phyloP scores from a whole-genome alignment of 768 basidiomycete genomes.

The Mycena metata region DNA sequence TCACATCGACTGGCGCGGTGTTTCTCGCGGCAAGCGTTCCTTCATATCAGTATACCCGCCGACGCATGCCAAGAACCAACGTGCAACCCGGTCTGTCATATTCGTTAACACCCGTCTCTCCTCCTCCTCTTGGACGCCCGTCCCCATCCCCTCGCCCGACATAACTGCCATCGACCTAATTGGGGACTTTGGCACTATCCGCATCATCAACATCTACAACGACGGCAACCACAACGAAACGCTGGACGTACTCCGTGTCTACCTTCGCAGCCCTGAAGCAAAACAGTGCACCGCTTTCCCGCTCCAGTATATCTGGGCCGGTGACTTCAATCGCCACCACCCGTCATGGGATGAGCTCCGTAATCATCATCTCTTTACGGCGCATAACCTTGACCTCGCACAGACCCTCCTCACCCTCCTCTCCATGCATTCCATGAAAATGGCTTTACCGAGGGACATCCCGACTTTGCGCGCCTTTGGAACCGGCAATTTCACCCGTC shows the following conservation, averaged over 20 bases:
- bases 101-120: conserved; percentile 18
- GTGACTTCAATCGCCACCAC: conserved; percentile 53
- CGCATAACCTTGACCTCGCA: no score
- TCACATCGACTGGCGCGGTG: conserved; percentile 37
- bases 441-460: neutral
- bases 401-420: no score
- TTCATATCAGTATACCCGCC: conserved; percentile 47
- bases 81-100: conserved; percentile 4
- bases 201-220: conserved; percentile 46
- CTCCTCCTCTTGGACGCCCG: neutral
- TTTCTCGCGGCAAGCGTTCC: conserved; percentile 27
- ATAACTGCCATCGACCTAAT: conserved; percentile 44
- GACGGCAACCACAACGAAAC: conserved; percentile 23
- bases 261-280: neutral
- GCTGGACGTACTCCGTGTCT: neutral
- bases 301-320: neutral
- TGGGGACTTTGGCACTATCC: conserved; percentile 26
- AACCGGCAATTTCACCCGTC: conserved; percentile 52
- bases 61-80: conserved; percentile 8
- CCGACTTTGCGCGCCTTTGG: neutral
- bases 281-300: no score
- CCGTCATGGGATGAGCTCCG: conserved; percentile 30
- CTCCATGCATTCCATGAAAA: no score
- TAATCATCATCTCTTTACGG: conserved; percentile 51
- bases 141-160: conserved; percentile 11